phyloP scores from a whole-genome alignment of 2,329 filamentous ascomycete species.

The Lithohypha guttulata region DNA sequence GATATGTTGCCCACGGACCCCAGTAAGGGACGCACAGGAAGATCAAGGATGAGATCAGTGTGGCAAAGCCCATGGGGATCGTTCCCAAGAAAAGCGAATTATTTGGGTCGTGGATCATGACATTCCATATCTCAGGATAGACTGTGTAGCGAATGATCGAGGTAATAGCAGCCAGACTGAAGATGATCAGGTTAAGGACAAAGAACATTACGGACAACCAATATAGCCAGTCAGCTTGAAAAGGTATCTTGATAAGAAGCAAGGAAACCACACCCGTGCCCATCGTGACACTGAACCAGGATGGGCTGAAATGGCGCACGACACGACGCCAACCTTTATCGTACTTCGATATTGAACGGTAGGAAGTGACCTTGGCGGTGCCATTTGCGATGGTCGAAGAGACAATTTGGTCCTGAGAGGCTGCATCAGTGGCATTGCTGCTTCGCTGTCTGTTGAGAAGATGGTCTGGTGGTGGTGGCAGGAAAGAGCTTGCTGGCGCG shows the following conservation, averaged over 20 bases:
- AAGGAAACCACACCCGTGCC: slow-evolving; percentile 58
- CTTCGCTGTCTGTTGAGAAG: too few relatives aligned
- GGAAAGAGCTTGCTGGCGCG: too few relatives aligned
- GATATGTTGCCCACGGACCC: slow-evolving; percentile 46
- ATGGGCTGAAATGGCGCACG: too few relatives aligned
- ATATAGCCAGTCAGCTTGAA: slow-evolving; percentile 46
- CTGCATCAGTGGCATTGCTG: too few relatives aligned
- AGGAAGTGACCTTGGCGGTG: too few relatives aligned
- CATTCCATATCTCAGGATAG: slow-evolving; percentile 55
- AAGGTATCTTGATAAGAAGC: slow-evolving; percentile 53
- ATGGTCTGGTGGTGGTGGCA: too few relatives aligned
- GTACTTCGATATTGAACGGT: too few relatives aligned
- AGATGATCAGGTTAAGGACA: slow-evolving; percentile 48
- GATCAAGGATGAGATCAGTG: slow-evolving; percentile 56
- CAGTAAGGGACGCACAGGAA: slow-evolving; percentile 50
- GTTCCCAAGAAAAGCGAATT: slow-evolving; percentile 60
- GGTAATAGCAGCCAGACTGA: slow-evolving; percentile 36
- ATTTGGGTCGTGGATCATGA: slow-evolving; percentile 56
- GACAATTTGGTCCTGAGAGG: too few relatives aligned
- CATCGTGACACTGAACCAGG: slow-evolving; percentile 53
- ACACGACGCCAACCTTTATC: too few relatives aligned
- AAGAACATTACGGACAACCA: slow-evolving; percentile 53
- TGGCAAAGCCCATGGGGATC: slow-evolving; percentile 58
- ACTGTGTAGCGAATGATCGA: slow-evolving; percentile 51
- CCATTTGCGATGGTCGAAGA: too few relatives aligned